A percentile compares a stretch with the other conserved stretches of the same genome.
Evolutionary conservation across 768 basidiomycete genomes (phyloP).

Genomic region (Auricularia sp.): DNA sequence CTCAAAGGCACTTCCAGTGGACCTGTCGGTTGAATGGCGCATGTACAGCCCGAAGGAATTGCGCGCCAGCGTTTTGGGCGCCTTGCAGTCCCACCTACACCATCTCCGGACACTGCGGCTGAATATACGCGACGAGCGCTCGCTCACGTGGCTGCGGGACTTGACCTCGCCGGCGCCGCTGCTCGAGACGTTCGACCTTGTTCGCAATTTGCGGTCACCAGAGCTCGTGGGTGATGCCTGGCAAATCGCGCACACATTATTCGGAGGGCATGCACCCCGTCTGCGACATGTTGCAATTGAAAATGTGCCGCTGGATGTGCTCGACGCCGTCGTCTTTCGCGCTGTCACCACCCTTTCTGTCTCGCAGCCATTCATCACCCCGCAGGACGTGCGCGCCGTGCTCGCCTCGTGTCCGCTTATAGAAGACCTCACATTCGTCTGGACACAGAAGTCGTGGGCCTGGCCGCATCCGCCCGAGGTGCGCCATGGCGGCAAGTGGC

Average conservation of each 20-base stretch:
- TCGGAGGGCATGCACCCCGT: not conserved
- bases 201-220: not conserved
- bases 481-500: not conserved
- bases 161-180: not conserved
- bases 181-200: not conserved
- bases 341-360: not conserved
- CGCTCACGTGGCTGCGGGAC: not conserved
- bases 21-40: not conserved
- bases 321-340: not conserved
- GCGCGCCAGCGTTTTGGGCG: not conserved
- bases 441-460: not conserved
- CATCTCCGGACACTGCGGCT: not conserved
- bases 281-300: not conserved
- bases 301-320: not conserved
- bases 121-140: not conserved
- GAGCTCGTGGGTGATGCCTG: not conserved
- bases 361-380: not conserved
- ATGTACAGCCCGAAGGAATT: not conserved
- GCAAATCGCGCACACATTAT: not conserved
- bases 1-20: not conserved
- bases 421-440: not conserved
- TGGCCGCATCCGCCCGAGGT: not conserved
- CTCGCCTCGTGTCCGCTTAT: not conserved
- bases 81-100: not conserved
- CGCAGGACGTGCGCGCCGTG: slow-evolving; percentile 1